Conservation (phyloP, 768 basidiomycete genomes). For the Mycena floridula region DNA sequence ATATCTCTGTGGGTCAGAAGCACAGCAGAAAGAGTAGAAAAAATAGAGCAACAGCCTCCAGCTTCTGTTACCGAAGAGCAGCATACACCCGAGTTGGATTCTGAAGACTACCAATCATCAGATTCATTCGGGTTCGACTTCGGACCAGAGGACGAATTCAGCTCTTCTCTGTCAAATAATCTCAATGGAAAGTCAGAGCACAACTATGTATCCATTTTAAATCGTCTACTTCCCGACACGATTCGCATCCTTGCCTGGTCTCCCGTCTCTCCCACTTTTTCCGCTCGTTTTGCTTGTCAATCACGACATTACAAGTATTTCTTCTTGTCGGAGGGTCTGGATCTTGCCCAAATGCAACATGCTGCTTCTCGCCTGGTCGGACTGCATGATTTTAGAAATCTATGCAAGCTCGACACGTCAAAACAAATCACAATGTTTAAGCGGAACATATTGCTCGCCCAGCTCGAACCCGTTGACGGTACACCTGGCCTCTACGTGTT, state of each 20-base stretch:
- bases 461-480: constrained; percentile 43
- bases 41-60: neutral
- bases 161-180: constrained; percentile 14
- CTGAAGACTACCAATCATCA: constrained; percentile 11
- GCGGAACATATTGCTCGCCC: constrained; percentile 61
- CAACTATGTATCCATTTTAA: constrained; percentile 75
- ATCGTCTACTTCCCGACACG: constrained; percentile 81
- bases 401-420: constrained; percentile 87
- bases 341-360: constrained; percentile 68
- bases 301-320: constrained; percentile 98
- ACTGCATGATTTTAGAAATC: constrained; percentile 92
- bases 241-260: constrained; percentile 95
- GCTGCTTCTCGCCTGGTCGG: constrained; percentile 73
- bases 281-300: constrained; percentile 82
- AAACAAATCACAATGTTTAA: constrained; percentile 85
- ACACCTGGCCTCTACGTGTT: constrained; percentile 51
- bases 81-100: neutral
- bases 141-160: constrained; percentile 19
- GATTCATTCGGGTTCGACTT: constrained; percentile 35
- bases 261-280: constrained; percentile 72
- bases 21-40: constrained; percentile 31
- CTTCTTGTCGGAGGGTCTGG: constrained; percentile 65
- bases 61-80: neutral
- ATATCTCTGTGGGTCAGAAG: constrained; percentile 89
- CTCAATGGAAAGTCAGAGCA: constrained; percentile 41